Evolutionary conservation across 2,329 filamentous ascomycete species (phyloP).

Genomic region (Aspergillus tubingensis): DNA sequence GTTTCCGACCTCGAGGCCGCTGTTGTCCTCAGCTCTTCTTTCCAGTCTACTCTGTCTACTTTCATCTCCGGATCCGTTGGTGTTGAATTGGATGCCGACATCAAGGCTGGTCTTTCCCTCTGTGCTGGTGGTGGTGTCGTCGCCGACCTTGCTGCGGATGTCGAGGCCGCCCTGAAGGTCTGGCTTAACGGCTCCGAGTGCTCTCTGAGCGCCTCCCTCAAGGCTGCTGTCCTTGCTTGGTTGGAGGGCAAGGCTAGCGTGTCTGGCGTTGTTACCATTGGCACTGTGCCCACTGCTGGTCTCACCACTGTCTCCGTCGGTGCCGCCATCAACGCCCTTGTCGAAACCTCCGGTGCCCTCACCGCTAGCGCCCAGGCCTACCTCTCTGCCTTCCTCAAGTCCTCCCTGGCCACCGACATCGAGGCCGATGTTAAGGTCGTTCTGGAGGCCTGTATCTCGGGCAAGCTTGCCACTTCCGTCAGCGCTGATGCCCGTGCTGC

Average conservation of each 20-base stretch:
- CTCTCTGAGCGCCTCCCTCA: constrained; percentile 31
- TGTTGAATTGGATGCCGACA: constrained; percentile 25
- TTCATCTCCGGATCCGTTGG: constrained; percentile 29
- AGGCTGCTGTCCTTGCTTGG: constrained; percentile 36
- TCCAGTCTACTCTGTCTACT: constrained; percentile 31
- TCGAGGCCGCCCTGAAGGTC: constrained; percentile 34
- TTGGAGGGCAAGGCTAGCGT: constrained; percentile 29
- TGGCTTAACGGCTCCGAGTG: constrained; percentile 33
- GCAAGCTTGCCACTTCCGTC: constrained; percentile 31
- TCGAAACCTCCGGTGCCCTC: constrained; percentile 34
- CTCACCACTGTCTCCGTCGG: constrained; percentile 36
- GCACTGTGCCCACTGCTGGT: constrained; percentile 30
- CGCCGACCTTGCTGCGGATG: constrained; percentile 32
- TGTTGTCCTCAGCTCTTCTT: constrained; percentile 34
- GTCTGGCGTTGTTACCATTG: constrained; percentile 31
- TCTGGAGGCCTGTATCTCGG: constrained; percentile 33
- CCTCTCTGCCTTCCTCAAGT: constrained; percentile 37
- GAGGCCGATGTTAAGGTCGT: constrained; percentile 31
- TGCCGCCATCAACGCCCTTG: constrained; percentile 32
- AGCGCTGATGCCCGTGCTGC: constrained; percentile 32
- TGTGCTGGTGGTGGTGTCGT: constrained; percentile 38
- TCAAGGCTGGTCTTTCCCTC: constrained; percentile 37
- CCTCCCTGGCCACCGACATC: constrained; percentile 28
- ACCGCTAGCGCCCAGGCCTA: constrained; percentile 31
- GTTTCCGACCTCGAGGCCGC: constrained; percentile 28